Evolutionary conservation across 2,329 filamentous ascomycete species (phyloP), one percentile per base, ranked within the genome.

Genomic region (Fusarium nurragi): DNA sequence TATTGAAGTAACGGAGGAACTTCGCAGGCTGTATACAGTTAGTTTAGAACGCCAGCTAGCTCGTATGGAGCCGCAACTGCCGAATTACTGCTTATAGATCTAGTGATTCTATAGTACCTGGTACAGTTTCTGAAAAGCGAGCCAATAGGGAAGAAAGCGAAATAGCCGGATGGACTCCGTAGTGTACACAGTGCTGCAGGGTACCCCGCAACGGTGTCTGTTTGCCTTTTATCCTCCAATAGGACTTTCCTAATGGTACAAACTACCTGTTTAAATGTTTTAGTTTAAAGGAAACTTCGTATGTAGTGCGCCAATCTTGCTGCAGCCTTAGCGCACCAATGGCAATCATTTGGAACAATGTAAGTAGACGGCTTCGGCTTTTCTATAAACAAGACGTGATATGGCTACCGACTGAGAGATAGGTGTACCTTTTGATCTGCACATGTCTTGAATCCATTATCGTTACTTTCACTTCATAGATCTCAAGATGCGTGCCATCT

Each of bases 401-500:
- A 32, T n/a, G 16, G 16, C 30, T 16, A 8, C 7, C 2, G 30
- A 4, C 16, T 7, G 16, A 32, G 14, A 16, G 30, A 4, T 16
- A 9, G 16, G 14, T 32, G 14, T 9, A 32, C 8, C 16, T 14
- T 32, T 32, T 14, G 16, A 16, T 32, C 16, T 26, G 25, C 30
- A n/a, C 14, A 32, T 32, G 14, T 16, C 8, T 13, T 11, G 13
- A 32, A 16, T 32, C 30, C 16, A 32, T 10, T 10, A 18, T 32
- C 9, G 6, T 2, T 3, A 14, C 13, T 1, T 10, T 19, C n/a
- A 44, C 2, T 21, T 50, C 13, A 25, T 18, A 12, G 26, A 13
- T 9, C 18, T 50, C 37, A 59, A 38, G 22, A 59, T 58, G 55
- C 55, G 53, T 14, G 55, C 53, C 38, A 38, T 59, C 8, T 30